Percentiles rank a stretch among this genome's conserved stretches.
Evolutionary conservation across 441 rosid species (phyloP).

Genomic region (Euphorbia celastroides): DNA sequence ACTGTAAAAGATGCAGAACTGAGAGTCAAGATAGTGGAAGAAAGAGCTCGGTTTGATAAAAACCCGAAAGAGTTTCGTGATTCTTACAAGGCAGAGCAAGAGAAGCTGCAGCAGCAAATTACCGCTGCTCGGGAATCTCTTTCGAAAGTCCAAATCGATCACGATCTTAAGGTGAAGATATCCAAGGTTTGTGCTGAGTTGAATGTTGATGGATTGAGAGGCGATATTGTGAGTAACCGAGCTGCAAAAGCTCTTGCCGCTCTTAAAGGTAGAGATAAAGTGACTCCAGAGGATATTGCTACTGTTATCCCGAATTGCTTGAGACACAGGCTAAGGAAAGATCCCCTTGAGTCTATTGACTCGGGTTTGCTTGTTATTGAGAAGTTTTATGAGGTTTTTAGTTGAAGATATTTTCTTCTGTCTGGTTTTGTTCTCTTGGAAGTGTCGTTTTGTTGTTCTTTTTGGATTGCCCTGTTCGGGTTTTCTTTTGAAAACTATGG

Average conservation of each 20-base stretch:
- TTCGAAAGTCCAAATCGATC: constrained; percentile 67
- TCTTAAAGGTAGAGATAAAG: constrained; percentile 74
- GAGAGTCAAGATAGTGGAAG: constrained; percentile 91
- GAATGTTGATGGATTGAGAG: constrained; percentile 89
- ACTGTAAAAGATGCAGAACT: constrained; percentile 91
- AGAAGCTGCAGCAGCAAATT: constrained; percentile 76
- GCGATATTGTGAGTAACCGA: constrained; percentile 86
- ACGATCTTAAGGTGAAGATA: constrained; percentile 77
- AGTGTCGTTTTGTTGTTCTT: constrained; percentile 1
- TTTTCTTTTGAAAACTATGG: constrained; percentile 7
- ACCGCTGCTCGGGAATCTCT: constrained; percentile 56
- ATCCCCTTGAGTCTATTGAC: constrained; percentile 91
- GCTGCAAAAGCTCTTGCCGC: constrained; percentile 93
- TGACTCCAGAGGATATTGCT: constrained; percentile 75
- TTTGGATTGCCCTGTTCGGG: not conserved
- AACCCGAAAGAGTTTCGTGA: constrained; percentile 80
- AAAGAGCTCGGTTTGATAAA: constrained; percentile 75
- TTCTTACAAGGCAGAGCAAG: constrained; percentile 66
- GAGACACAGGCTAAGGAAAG: constrained; percentile 94
- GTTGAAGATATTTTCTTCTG: constrained; percentile 25
- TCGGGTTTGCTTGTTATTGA: constrained; percentile 78
- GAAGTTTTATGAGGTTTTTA: constrained; percentile 85
- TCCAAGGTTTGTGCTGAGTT: constrained; percentile 90
- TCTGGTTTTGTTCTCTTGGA: constrained; percentile 11
- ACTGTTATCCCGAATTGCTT: constrained; percentile 90